Base-by-base conservation (phyloP, 2,329 filamentous ascomycete species). In the Claviceps quebecensis region DNA sequence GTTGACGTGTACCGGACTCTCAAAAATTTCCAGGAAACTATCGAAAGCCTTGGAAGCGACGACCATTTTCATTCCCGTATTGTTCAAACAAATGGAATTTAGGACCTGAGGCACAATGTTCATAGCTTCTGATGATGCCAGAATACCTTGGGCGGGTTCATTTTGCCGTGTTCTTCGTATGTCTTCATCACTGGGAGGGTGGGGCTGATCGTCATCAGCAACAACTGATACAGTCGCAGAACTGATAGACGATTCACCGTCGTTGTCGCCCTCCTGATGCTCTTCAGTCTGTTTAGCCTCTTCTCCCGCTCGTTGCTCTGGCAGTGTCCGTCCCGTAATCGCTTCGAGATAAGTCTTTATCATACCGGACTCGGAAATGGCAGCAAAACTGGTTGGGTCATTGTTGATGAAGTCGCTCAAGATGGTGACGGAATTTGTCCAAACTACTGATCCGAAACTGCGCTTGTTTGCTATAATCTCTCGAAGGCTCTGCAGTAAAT, bases 371-470 rank as follows among this genome's bases (percentile, higher is more conserved):
- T 99, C 93, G 14, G 87, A 88, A 57, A 99, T 93, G 23, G 95
- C 88, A 29, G 88, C 85, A 65, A 95, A 98, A 66, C 93, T 98
- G 0, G 93, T 98, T 0, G 93, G 93, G 61, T 98, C 93, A 63
- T 97, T 96, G 68, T 99, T 94, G 60, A 99, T 95, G 67, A 98
- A 98, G 59, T 88, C 91, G 62, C 87, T 93, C 48, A 98, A 73
- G 52, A 96, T 91, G 51, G 84, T 90, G 55, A 95, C 87, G 6
- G 89, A 86, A 64, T 90, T 90, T 47, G 89, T 95, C 93, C 93
- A 99, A 5, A 97, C 88, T 53, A 93, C 84, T 2, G 91, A 93
- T 13, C 93, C 93, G 63, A 90, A 99, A 39, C 83, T 74, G 49
- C 74, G 74, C 39, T 86, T 83, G 60, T 95, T 85, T 56, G 84